Percentiles rank a stretch among this genome's conserved stretches.
phyloP scores from a whole-genome alignment of 2,329 filamentous ascomycete genomes.

The Aspergillus hiratsukae region DNA sequence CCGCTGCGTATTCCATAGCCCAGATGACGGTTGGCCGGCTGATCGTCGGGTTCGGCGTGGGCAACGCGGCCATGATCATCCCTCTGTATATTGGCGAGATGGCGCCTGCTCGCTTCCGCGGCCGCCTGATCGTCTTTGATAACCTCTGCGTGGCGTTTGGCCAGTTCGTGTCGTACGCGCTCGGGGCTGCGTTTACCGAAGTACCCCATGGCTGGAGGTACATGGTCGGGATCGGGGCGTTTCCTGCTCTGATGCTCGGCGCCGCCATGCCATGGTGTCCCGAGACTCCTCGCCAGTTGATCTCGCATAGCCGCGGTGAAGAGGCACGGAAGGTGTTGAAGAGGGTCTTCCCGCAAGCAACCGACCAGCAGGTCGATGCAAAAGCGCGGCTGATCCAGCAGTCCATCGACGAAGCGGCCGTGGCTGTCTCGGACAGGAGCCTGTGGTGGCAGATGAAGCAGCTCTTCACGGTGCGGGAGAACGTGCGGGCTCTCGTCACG shows the following conservation, averaged over 20 bases:
- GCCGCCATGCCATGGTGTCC: slow-evolving; percentile 45
- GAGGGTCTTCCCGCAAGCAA: slow-evolving; percentile 12
- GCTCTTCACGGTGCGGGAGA: slow-evolving; percentile 42
- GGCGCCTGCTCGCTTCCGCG: no score
- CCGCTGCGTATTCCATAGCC: no score
- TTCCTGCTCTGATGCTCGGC: slow-evolving; percentile 44
- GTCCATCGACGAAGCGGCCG: slow-evolving; percentile 33
- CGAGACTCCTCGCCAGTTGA: slow-evolving; percentile 47
- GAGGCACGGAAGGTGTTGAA: slow-evolving; percentile 31
- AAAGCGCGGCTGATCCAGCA: slow-evolving; percentile 43
- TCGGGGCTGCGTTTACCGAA: no score
- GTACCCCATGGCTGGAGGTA: no score
- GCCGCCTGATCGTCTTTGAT: no score
- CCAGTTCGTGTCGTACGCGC: no score
- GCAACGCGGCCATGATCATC: no score
- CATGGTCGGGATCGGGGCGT: slow-evolving; percentile 25
- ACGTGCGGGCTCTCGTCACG: slow-evolving; percentile 42
- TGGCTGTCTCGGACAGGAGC: slow-evolving; percentile 31
- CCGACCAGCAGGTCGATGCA: slow-evolving; percentile 39
- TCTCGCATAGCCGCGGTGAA: slow-evolving; percentile 38
- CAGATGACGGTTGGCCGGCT: no score
- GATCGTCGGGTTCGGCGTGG: no score
- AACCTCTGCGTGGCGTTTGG: no score
- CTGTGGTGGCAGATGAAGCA: slow-evolving; percentile 43
- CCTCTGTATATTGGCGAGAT: no score